Base-by-base conservation (phyloP, 306 rosid genomes). In the Luffa aegyptiaca region DNA sequence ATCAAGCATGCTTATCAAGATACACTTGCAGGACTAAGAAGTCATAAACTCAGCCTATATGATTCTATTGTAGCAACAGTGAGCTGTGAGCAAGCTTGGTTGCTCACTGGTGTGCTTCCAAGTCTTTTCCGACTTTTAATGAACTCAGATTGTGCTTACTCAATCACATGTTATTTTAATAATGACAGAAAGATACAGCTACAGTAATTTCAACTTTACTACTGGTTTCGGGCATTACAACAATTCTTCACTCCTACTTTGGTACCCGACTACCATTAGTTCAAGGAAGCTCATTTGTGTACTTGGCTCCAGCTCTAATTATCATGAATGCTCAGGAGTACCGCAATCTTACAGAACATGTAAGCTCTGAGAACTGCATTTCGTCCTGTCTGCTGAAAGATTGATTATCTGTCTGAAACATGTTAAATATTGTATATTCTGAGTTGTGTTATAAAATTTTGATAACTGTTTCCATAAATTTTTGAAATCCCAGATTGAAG, bases 241-340 rank as follows among this genome's bases (percentile, higher is more conserved):
- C 98, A 36, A 87, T 95, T 82, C 81, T 95, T 83, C 97, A 95
- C 80, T 83, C 90, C 59, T 90, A 81, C 89, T 90, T 95, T 57
- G 98, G 98, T 77, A 92, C 98, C 7, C 90, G 97, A 13, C 85
- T 95, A 77, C 98, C 98, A 39, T 84, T 95, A 82, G 97, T 95
- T 85, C 98, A 95, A 87, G 98, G 98, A 88, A 95, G 97, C 85
- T 95, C 98, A 10, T 92, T 92, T 86, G 92, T 92, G 66, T 91
- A 90, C 88, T 86, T 95, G 84, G 97, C 98, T 37, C 97, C 98
- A 0, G 98, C 94, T 26, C 77, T 95, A 75, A 90, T 91, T 39
- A 87, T 95, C 81, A 88, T 88, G 53, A 92, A 95, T 86, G 88
- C 98, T 76, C 89, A 87, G 84, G 97, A 92, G 80, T 89, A 81